Conservation (phyloP, 202 grass and related monocot genomes). For the Setaria italica region DNA sequence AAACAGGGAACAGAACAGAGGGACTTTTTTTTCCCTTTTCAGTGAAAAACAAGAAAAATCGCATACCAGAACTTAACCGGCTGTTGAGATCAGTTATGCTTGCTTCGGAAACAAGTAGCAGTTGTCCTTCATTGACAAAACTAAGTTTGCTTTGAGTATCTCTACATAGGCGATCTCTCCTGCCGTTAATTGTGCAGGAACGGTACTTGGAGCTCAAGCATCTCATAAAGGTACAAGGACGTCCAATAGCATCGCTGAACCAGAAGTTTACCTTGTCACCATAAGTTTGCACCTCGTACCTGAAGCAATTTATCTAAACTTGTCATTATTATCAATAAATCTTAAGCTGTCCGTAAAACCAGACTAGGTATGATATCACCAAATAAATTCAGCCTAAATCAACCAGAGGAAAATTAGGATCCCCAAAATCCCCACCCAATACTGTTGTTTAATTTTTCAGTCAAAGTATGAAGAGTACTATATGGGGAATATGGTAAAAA, state of each 20-base stretch:
- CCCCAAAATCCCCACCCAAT: background rate
- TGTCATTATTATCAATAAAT: conserved; percentile 19
- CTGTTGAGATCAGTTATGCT: conserved; percentile 82
- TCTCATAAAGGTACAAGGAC: conserved; percentile 76
- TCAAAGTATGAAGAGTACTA: background rate
- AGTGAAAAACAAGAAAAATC: background rate
- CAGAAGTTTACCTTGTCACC: conserved; percentile 72
- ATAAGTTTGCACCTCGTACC: conserved; percentile 77
- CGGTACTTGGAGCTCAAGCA: conserved; percentile 68
- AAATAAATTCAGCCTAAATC: conserved; percentile 15
- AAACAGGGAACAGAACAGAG: conserved; percentile 14
- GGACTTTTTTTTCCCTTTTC: background rate
- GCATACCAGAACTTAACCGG: conserved; percentile 70
- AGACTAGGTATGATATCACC: background rate
- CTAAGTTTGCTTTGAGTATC: conserved; percentile 75
- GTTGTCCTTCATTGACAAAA: conserved; percentile 93
- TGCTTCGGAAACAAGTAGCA: conserved; percentile 82
- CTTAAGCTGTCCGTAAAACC: background rate
- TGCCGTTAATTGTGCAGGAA: conserved; percentile 37
- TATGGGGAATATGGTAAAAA: background rate
- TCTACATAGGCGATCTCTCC: conserved; percentile 61
- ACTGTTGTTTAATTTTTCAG: conserved; percentile 13
- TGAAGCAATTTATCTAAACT: conserved; percentile 41
- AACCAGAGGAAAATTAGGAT: conserved; percentile 11
- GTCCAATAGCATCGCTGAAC: conserved; percentile 82